Percentiles rank a stretch among this genome's conserved stretches.
These are phyloP conservation scores for Salix koriyanagi DNA, from an alignment of 345 rosid species.

Conservation along the genomic window DNA sequence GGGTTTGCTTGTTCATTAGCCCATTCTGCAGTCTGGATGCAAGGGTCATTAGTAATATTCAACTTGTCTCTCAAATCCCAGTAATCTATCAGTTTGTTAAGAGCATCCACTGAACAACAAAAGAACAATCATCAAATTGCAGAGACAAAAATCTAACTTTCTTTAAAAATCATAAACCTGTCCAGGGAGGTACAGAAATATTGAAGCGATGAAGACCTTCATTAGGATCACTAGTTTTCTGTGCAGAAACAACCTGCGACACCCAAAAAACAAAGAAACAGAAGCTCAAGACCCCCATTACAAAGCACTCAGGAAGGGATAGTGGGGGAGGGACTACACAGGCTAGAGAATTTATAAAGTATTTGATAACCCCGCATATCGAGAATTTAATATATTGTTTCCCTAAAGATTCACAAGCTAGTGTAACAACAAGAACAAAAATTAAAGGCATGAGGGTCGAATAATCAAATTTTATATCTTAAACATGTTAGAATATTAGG, in stretches of 20 bases:
- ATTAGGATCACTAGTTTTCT: conserved; percentile 34
- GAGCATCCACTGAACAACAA: conserved; percentile 40
- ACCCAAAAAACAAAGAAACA: conserved; percentile 20
- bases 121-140: not conserved
- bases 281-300: conserved; percentile 31
- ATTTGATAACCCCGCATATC: not conserved
- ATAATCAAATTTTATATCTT: not conserved
- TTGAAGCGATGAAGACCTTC: conserved; percentile 30
- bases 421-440: conserved; percentile 11
- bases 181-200: not conserved
- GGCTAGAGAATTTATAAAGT: not conserved
- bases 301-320: not conserved
- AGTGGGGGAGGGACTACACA: not conserved
- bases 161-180: not conserved
- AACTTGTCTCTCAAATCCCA: conserved; percentile 44
- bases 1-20: conserved; percentile 37
- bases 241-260: conserved; percentile 41
- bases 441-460: not conserved
- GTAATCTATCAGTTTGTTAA: conserved; percentile 37
- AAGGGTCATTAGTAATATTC: conserved; percentile 41
- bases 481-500: not conserved
- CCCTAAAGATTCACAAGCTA: conserved; percentile 13
- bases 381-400: not conserved
- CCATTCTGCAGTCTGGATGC: conserved; percentile 40
- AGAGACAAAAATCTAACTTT: not conserved